Evolutionary conservation across 2,329 filamentous ascomycete genomes (phyloP).

Genomic region (Penicillium sp.): DNA sequence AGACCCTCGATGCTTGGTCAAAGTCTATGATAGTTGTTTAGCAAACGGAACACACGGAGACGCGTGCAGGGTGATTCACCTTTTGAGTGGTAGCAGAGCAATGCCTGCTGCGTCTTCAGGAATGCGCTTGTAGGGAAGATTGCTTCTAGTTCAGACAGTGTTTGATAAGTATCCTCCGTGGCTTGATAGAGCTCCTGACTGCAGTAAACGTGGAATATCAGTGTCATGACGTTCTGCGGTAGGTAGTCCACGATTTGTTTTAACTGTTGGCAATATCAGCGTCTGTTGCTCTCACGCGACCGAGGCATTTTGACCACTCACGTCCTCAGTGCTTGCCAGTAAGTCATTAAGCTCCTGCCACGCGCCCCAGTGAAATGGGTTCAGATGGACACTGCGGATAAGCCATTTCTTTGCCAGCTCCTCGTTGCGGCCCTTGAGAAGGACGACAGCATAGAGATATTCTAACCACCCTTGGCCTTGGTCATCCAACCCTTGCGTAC

Average conservation of each 20-base stretch:
- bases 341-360: conserved; percentile 90
- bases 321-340: conserved; percentile 75
- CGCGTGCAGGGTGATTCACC: conserved; percentile 23
- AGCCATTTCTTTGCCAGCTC: conserved; percentile 79
- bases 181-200: conserved; percentile 90
- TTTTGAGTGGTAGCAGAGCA: conserved; percentile 88
- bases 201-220: conserved; percentile 89
- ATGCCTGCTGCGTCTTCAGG: conserved; percentile 81
- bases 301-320: conserved; percentile 45
- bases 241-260: conserved; percentile 68
- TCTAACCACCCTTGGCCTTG: conserved; percentile 90
- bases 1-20: conserved; percentile 61
- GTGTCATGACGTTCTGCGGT: conserved; percentile 86
- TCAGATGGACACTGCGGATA: conserved; percentile 81
- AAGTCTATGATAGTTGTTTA: conserved; percentile 48
- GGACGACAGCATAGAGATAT: conserved; percentile 75
- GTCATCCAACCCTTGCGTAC: conserved; percentile 57
- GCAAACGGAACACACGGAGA: neutral
- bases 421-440: conserved; percentile 89
- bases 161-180: conserved; percentile 68
- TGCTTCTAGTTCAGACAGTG: conserved; percentile 70
- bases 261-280: conserved; percentile 52
- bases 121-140: conserved; percentile 90
- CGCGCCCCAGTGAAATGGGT: conserved; percentile 94
- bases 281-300: neutral